Evolutionary conservation across 2,329 filamentous ascomycete species (phyloP), one percentile per base, ranked within the genome.

Genomic region (Xylariaceae sp.): DNA sequence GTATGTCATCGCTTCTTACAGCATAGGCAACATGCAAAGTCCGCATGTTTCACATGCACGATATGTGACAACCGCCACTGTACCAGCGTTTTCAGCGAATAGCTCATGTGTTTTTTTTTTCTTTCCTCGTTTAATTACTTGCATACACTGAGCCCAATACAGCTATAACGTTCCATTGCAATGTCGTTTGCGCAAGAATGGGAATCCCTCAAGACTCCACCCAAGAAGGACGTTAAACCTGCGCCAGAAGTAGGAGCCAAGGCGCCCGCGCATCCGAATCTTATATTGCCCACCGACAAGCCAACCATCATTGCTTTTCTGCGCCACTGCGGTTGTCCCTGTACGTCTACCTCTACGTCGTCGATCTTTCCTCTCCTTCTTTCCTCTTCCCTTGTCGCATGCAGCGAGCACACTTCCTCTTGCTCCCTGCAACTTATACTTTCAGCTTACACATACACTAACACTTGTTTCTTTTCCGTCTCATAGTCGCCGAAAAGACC

Each of bases 271-370:
- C 79, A 82, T 24, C 63, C 76, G 23, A 77, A 79, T 57, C 74
- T 90, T 5, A 68, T 69, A 6, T 72, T 89, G n/a, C 80, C 82
- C 1, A 72, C 77, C 37, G 74, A 76, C 21, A 85, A 82, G 65
- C 84, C 85, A 0, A 83, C 82, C 0, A 69, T 92, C 1, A 74
- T 92, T 17, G 80, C 85, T 14, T 92, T 92, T 67, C 78, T 92
- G 5, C 79, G 89, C 29, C 88, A 91, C 70, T 91, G 88, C 69
- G 89, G 88, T 29, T 90, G 88, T 75, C 88, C 88, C 9, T 90
- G 88, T 89, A 80, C 69, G 81, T 73, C n/a, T 40, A 12, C 23
- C 29, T 11, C 4, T 24, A 16, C 33, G 7, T 16, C 17, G 43
- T 37, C 9, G 6, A 11, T 16, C 9, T 8, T 23, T n/a, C 31